phyloP scores from a whole-genome alignment of 208 protist genomes.

The Leishmania amazonensis region DNA sequence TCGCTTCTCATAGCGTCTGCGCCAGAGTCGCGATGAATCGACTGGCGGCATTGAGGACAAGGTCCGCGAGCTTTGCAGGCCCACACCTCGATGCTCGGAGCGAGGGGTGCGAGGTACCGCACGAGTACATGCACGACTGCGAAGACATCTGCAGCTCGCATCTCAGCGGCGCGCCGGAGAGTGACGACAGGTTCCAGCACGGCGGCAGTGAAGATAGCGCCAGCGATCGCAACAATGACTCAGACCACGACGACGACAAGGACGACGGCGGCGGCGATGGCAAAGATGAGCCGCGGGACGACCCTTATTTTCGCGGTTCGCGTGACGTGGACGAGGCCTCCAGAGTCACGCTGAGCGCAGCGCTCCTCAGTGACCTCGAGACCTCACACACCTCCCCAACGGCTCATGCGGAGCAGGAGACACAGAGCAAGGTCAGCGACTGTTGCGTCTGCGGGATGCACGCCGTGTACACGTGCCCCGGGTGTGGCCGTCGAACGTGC shows the following conservation, averaged over 20 bases:
- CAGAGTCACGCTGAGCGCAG: constrained; percentile 21
- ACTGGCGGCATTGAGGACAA: background rate
- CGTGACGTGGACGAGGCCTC: background rate
- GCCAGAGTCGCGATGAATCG: background rate
- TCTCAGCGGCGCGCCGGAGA: background rate
- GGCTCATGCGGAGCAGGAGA: background rate
- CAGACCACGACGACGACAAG: background rate
- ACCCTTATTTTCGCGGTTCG: background rate
- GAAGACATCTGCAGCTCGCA: background rate
- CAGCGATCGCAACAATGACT: constrained; percentile 1
- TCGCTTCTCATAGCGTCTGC: background rate
- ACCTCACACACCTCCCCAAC: constrained; percentile 7
- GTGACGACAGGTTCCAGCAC: background rate
- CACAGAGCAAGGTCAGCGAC: background rate
- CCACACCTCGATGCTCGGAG: background rate
- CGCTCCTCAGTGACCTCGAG: constrained; percentile 37
- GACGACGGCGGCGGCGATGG: background rate
- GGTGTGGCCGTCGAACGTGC: constrained; percentile 73
- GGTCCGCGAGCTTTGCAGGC: background rate
- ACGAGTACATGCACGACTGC: background rate
- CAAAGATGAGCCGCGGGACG: background rate
- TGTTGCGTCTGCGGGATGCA: constrained; percentile 73
- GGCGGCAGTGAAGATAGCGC: background rate
- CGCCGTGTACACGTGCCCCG: constrained; percentile 78
- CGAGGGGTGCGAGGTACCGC: background rate